Base-by-base conservation (phyloP, 129 eudicot species). In the Tagetes patula region DNA sequence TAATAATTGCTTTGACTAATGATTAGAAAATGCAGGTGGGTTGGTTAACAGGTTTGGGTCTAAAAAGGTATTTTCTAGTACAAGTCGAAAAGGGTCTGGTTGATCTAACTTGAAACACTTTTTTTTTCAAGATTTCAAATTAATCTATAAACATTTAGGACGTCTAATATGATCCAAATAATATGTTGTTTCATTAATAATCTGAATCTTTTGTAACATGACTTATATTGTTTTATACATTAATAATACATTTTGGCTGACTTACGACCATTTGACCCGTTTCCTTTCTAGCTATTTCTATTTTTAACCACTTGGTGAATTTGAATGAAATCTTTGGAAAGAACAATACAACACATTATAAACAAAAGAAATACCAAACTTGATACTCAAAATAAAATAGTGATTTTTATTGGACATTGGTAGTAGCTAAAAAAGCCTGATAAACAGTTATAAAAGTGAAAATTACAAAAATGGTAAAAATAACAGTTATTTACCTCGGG, bases 401-500 rank as follows among this genome's bases (percentile, higher is more conserved):
- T 2, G 34, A 10, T 49, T 32, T 20, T 75, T 37, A 54, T 65
- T 14, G 61, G 31, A 48, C 14, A 36, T 5, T 34, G 27, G 45
- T 11, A 4, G 27, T 34, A 12, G 67, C 43, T 75, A 33, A 73
- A 32, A 13, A 32, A 13, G 69, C 64, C 34, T 64, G 60, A 36
- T 58, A 34, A 60, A 45, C 3, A 8, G 33, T 46, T 32, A 74
- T 62, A 65, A 31, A 60, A 60, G 43, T 5, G 5, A 62, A 40
- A 56, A 52, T 34, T 3, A 78, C 39, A 80, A 9, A 74, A 3
- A 9, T 46, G 36, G 20, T 30, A 33, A 75, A 49, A 52, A 1
- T 5, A 39, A 14, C 2, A 45, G 47, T 71, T 48, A 68, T 74
- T 48, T 82, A 95, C 99, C 99, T 95, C 99, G 1, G 99, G 99